phyloP scores from a whole-genome alignment of 441 rosid species.

The Daphne laureola region DNA sequence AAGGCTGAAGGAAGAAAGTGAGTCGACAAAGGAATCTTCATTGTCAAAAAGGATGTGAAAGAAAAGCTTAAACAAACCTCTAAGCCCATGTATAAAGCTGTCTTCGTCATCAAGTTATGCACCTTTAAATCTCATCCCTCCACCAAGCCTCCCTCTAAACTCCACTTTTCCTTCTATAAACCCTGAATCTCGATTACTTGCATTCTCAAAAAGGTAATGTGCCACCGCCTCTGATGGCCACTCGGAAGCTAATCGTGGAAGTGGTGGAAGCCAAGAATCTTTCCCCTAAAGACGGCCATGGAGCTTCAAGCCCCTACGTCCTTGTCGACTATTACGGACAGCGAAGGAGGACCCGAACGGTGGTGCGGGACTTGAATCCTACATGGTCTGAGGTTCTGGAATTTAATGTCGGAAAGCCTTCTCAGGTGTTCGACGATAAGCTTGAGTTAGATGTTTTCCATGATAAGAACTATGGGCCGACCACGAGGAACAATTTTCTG shows the following conservation, averaged over 20 bases:
- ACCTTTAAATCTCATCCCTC: slow-evolving; percentile 14
- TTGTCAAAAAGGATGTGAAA: slow-evolving; percentile 4
- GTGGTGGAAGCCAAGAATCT: slow-evolving; percentile 47
- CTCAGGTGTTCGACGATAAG: slow-evolving; percentile 35
- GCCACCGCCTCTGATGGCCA: slow-evolving; percentile 22
- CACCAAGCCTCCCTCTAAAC: not conserved
- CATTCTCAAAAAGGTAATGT: not conserved
- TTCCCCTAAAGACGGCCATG: slow-evolving; percentile 59
- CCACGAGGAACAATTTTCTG: slow-evolving; percentile 45
- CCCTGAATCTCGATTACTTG: not conserved
- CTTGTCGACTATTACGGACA: slow-evolving; percentile 57
- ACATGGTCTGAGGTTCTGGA: slow-evolving; percentile 50
- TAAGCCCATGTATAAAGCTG: slow-evolving; percentile 9
- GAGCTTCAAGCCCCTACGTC: slow-evolving; percentile 61
- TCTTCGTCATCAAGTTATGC: slow-evolving; percentile 22
- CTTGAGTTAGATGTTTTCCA: slow-evolving; percentile 53
- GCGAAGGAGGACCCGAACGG: slow-evolving; percentile 37
- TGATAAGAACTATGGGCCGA: slow-evolving; percentile 50
- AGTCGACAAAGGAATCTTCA: slow-evolving; percentile 19
- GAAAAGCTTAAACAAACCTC: not conserved
- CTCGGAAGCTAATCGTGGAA: slow-evolving; percentile 55
- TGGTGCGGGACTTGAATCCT: slow-evolving; percentile 46
- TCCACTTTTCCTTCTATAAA: slow-evolving; percentile 9
- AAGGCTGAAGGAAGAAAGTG: slow-evolving; percentile 6
- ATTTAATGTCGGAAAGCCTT: slow-evolving; percentile 34